phyloP scores from a whole-genome alignment of 2,329 filamentous ascomycete genomes.

The Erysiphe pulchra region DNA sequence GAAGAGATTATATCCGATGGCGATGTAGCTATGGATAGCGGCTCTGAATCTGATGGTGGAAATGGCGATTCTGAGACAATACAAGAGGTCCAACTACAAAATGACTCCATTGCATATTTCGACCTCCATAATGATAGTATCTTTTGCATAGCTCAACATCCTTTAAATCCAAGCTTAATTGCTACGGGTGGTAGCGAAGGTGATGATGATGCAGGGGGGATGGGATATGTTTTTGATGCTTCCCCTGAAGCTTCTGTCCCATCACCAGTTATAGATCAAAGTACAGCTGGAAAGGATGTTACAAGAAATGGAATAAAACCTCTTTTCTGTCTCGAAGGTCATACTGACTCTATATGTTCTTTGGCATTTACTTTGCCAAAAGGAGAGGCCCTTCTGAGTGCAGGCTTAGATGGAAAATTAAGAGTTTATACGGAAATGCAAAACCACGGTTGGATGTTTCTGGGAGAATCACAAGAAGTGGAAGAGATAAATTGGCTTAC shows the following conservation, averaged over 20 bases:
- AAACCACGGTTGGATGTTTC: constrained; percentile 26
- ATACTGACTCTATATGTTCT: constrained; percentile 75
- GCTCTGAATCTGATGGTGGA: constrained; percentile 35
- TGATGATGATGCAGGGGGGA: constrained; percentile 29
- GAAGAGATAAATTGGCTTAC: constrained; percentile 84
- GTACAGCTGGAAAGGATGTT: constrained; percentile 31
- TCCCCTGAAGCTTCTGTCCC: constrained; percentile 36
- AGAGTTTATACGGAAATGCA: constrained; percentile 36
- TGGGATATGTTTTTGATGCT: constrained; percentile 66
- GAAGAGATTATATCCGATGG: constrained; percentile 46
- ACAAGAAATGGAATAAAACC: constrained; percentile 34
- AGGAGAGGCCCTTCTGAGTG: constrained; percentile 68
- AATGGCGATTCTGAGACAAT: constrained; percentile 25
- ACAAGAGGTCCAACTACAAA: constrained; percentile 56
- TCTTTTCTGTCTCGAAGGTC: constrained; percentile 59
- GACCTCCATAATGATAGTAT: constrained; percentile 76
- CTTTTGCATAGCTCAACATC: constrained; percentile 88
- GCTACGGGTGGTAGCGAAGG: constrained; percentile 63
- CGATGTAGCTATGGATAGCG: constrained; percentile 61
- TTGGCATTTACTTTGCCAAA: constrained; percentile 60
- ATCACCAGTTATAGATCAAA: constrained; percentile 51
- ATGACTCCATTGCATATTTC: constrained; percentile 85
- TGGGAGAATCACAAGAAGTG: constrained; percentile 66
- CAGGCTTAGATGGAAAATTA: constrained; percentile 64
- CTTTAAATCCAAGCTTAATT: constrained; percentile 47